Percentiles rank a stretch among this genome's conserved stretches.
Conservation (phyloP, 352 stramenopile genomes). For the Thraustotheca clavata region DNA sequence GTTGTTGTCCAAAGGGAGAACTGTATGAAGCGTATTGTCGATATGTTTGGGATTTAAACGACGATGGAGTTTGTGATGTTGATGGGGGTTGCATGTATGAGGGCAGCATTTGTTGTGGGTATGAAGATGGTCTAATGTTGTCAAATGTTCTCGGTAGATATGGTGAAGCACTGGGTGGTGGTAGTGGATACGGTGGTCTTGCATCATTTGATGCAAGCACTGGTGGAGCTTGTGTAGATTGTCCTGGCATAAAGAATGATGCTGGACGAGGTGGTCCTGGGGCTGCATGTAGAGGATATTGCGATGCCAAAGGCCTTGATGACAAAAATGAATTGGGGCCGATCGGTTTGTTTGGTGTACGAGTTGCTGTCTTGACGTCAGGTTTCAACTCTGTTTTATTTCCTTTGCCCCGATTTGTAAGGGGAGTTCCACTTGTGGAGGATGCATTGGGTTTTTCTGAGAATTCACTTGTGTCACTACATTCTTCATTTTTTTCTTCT, state of each 20-base stretch:
- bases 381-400: neutral
- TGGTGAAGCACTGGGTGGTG: neutral
- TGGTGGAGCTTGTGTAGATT: neutral
- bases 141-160: neutral
- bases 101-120: neutral
- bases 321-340: neutral
- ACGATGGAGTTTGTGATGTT: no score
- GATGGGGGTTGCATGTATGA: neutral
- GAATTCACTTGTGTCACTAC: slow-evolving; percentile 1
- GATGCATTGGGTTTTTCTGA: neutral
- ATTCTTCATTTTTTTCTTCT: slow-evolving; percentile 29
- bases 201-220: neutral
- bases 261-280: neutral
- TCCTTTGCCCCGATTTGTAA: neutral
- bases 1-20: neutral
- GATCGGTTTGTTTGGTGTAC: neutral
- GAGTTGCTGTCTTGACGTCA: neutral
- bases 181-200: neutral
- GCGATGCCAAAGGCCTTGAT: neutral
- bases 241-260: neutral
- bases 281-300: neutral
- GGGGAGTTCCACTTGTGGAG: neutral
- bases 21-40: neutral
- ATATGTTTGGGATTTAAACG: neutral
- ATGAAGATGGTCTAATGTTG: neutral